A percentile compares a stretch with the other conserved stretches of the same genome.
Conservation (phyloP, 179 eudicot species). For the Corrigiola litoralis region DNA sequence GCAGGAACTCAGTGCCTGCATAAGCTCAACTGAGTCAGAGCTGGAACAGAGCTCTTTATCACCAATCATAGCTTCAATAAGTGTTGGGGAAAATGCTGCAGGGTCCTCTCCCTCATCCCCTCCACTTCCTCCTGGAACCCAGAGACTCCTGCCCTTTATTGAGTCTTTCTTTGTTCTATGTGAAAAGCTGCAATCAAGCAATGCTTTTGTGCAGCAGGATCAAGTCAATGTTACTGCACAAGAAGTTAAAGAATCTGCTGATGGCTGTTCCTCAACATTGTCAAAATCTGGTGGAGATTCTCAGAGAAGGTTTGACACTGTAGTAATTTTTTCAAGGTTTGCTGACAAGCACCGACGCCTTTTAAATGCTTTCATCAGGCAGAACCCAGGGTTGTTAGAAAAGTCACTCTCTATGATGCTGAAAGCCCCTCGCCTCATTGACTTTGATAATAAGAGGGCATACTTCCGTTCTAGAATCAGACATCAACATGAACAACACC, state of each 20-base stretch:
- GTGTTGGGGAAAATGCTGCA: constrained; percentile 51
- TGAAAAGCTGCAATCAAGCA: constrained; percentile 83
- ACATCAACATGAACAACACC: constrained; percentile 96
- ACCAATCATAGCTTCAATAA: constrained; percentile 38
- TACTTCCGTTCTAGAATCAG: constrained; percentile 91
- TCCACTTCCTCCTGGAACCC: constrained; percentile 95
- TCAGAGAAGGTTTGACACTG: constrained; percentile 47
- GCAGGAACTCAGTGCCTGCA: constrained; percentile 90
- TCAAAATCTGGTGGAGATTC: constrained; percentile 43
- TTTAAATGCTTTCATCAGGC: constrained; percentile 91
- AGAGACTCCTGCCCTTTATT: constrained; percentile 77
- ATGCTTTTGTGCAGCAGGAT: constrained; percentile 55
- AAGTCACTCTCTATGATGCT: constrained; percentile 93
- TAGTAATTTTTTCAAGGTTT: constrained; percentile 67
- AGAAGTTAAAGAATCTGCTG: constrained; percentile 79
- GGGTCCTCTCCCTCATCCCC: constrained; percentile 61
- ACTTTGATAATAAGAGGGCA: constrained; percentile 93
- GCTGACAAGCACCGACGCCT: constrained; percentile 88
- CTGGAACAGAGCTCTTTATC: constrained; percentile 60
- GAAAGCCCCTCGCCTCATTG: constrained; percentile 86
- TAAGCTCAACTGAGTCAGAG: constrained; percentile 69
- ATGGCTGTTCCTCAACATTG: constrained; percentile 36
- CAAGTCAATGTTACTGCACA: constrained; percentile 59
- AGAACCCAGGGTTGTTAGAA: constrained; percentile 85
- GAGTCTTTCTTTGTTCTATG: constrained; percentile 96